Evolutionary conservation across 1,139 yeast genomes (phyloP), one percentile per base, ranked within the genome.

Genomic region (Nadsonia commutata): DNA sequence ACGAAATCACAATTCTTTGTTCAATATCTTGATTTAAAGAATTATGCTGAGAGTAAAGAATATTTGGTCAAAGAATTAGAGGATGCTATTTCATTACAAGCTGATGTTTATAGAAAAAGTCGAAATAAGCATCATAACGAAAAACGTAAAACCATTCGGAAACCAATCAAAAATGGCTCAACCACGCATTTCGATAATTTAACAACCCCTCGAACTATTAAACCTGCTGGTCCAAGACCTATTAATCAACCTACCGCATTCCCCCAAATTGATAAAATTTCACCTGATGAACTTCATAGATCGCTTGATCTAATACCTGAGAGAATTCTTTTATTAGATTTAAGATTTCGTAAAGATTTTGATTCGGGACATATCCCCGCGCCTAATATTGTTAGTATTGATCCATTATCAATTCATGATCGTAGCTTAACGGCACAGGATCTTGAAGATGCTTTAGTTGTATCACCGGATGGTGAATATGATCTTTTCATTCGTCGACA

Each of bases 331-430:
- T 49, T 82, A 20, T 68, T 86, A 19, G 96, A 86, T 56, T 69
- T 77, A 39, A 67, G 95, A 48, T 66, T 76, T 13, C 63, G 78
- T 38, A 66, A 67, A 20, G 78, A 73, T 38, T 83, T 70, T 57
- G 70, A 73, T 39, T 66, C 65, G 42, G 71, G 73, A 36, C 94
- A 80, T 56, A 74, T 86, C 27, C 67, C 70, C 18, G 63, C 70
- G 31, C 58, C 64, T 1, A 71, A 78, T 40, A 59, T 79, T 7
- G 70, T 82, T 17, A 80, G 86, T 56, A 71, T 85, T 13, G 94
- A 82, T 45, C 95, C 95, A 0, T 63, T 74, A 3, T 66, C 76
- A 4, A 60, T 73, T 36, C 59, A 38, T 27, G 33, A 69, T 21
- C 58, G 64, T 2, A 62, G 63, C 7, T 65, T 71, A 49, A 67